phyloP scores from a whole-genome alignment of 1,284 basidiomycete species.

The Pulchroboletus neoregius region DNA sequence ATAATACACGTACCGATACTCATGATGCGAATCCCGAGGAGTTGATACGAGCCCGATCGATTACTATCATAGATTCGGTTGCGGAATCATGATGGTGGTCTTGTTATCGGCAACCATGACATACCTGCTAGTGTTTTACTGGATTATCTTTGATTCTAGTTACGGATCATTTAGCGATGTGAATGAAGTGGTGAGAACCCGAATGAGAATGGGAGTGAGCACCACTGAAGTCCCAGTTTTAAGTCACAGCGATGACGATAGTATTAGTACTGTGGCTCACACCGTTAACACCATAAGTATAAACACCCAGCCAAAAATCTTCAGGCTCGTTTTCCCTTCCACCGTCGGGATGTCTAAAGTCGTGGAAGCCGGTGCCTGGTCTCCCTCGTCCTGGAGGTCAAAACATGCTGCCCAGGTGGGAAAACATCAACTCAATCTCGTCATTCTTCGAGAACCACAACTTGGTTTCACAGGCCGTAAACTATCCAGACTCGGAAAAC shows the following conservation, averaged over 20 bases:
- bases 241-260: no score
- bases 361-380: conserved; percentile 34
- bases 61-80: background rate
- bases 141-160: background rate
- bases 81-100: no score
- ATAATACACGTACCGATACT: no score
- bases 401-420: conserved; percentile 49
- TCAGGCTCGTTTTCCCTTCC: background rate
- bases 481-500: conserved; percentile 36
- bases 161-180: no score
- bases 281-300: no score
- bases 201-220: no score
- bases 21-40: background rate
- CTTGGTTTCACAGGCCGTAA: conserved; percentile 26
- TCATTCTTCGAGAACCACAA: background rate
- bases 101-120: background rate
- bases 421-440: conserved; percentile 10
- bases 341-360: conserved; percentile 11
- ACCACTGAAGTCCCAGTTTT: no score
- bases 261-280: no score
- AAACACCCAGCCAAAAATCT: background rate
- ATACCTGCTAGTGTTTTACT: background rate
- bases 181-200: background rate
- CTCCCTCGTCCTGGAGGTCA: conserved; percentile 51
- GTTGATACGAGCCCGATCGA: background rate